These are phyloP conservation scores for Aegilops speltoides DNA, from an alignment of 176 grass and related monocot genomes.

Conservation along the genomic window DNA sequence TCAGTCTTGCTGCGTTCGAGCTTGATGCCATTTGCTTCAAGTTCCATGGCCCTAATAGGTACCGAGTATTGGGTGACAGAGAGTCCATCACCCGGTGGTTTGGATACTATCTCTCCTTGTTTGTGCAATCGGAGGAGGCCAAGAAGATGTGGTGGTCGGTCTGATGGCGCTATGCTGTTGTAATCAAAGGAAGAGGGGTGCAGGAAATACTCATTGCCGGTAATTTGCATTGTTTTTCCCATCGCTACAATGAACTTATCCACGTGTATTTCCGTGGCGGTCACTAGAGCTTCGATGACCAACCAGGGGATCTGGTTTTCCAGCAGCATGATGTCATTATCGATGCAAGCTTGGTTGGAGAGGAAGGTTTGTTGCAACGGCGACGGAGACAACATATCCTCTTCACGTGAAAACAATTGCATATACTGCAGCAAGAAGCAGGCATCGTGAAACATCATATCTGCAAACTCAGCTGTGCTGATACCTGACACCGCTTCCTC, in stretches of 20 bases:
- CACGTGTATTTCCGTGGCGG: background rate
- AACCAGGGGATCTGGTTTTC: constrained; percentile 27
- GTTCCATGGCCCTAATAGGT: background rate
- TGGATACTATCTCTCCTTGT: too few relatives aligned
- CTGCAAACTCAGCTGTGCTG: background rate
- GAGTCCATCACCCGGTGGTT: too few relatives aligned
- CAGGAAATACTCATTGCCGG: too few relatives aligned
- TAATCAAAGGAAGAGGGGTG: too few relatives aligned
- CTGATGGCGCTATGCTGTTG: too few relatives aligned
- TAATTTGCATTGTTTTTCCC: background rate
- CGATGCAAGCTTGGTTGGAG: background rate
- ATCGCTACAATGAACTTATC: rapidly evolving
- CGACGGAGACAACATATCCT: too few relatives aligned
- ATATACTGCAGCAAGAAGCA: constrained; percentile 17
- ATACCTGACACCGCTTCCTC: background rate
- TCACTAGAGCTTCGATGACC: background rate
- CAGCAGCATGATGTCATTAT: background rate
- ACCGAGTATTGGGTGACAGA: too few relatives aligned
- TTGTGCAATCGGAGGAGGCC: background rate
- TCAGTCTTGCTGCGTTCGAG: rapidly evolving
- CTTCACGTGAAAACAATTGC: too few relatives aligned
- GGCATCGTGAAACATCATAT: constrained; percentile 23
- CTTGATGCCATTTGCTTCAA: background rate
- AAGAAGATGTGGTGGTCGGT: background rate
- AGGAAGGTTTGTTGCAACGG: background rate